phyloP scores from a whole-genome alignment of 305 asterid species.

The Plantago coronopus region DNA sequence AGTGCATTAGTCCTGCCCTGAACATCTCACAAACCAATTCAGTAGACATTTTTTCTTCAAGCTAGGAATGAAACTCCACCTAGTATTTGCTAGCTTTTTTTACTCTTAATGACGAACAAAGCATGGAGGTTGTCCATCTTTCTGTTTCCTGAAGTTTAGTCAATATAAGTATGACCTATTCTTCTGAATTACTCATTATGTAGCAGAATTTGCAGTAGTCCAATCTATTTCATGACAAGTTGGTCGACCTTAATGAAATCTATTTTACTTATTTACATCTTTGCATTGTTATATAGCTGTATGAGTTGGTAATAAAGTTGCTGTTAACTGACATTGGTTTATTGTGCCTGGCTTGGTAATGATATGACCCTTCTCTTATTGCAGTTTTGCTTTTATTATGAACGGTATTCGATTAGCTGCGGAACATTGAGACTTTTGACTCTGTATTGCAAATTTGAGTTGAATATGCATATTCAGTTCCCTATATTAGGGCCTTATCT shows the following conservation, averaged over 20 bases:
- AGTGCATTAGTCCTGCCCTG: too few species aligned
- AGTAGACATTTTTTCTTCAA: slow-evolving; percentile 13
- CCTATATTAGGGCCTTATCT: too few species aligned
- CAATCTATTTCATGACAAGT: not conserved
- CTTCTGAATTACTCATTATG: slow-evolving; percentile 5
- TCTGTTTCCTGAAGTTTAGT: slow-evolving; percentile 13
- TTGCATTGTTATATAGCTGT: not conserved
- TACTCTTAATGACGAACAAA: slow-evolving; percentile 15
- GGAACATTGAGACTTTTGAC: not conserved
- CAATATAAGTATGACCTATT: slow-evolving; percentile 10
- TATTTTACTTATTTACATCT: slow-evolving; percentile 5
- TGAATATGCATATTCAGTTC: not conserved
- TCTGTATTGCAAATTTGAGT: not conserved
- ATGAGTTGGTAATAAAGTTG: not conserved
- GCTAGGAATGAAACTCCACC: slow-evolving; percentile 13
- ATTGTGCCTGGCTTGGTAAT: not conserved
- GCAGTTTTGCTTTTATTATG: not conserved
- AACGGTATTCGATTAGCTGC: not conserved
- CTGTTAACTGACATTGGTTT: too few species aligned
- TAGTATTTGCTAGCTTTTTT: slow-evolving; percentile 14
- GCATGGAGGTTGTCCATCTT: slow-evolving; percentile 9
- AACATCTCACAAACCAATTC: too few species aligned
- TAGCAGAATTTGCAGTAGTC: slow-evolving; percentile 7
- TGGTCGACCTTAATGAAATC: not conserved
- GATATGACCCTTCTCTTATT: not conserved